Evolutionary conservation across 129 eudicot genomes (phyloP), one percentile per base, ranked within the genome.

Genomic region (Dittrichia graveolens): DNA sequence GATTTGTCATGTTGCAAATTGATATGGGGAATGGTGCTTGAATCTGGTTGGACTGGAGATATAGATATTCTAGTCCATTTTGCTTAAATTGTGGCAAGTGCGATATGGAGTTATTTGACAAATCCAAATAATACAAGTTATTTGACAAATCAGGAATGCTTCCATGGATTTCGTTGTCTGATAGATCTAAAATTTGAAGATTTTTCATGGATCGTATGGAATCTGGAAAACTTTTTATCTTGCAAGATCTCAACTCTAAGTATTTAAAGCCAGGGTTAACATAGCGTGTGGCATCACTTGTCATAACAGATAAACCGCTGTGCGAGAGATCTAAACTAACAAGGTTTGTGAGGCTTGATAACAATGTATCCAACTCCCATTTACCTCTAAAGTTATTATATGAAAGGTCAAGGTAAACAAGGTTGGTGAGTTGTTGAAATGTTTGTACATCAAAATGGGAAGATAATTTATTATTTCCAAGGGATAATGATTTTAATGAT

Each of bases 341-440:
- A 52, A 52, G 57, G 7, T 14, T 52, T 52, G 57, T 5, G 6
- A 52, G 31, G 57, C 7, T 13, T 12, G 57, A 52, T 5, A 52
- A 52, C 18, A 49, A 49, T 49, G 55, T 13, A 49, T 49, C 55
- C 55, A 49, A 49, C 55, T 49, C 55, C 55, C 16, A 49, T 5
- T 11, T 14, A 49, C 55, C 55, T 49, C 6, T 3, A 12, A 49
- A 39, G 6, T 63, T 63, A 24, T 63, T 63, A 63, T 19, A 8
- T 39, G 50, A 63, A 1, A 63, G 52, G 31, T 15, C 43, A 15
- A 63, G 34, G 5, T 40, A 6, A 19, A 50, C 6, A 10, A 63
- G 69, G 45, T 63, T 63, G 45, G 50, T 63, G 34, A 63, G 50
- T 10, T 41, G 45, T 5, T 14, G 52, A 63, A 63, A 63, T 61